Percentiles rank a stretch among this genome's conserved stretches.
Evolutionary conservation across 176 grass and related monocot genomes (phyloP).

Genomic region (Zoysia pacifica): DNA sequence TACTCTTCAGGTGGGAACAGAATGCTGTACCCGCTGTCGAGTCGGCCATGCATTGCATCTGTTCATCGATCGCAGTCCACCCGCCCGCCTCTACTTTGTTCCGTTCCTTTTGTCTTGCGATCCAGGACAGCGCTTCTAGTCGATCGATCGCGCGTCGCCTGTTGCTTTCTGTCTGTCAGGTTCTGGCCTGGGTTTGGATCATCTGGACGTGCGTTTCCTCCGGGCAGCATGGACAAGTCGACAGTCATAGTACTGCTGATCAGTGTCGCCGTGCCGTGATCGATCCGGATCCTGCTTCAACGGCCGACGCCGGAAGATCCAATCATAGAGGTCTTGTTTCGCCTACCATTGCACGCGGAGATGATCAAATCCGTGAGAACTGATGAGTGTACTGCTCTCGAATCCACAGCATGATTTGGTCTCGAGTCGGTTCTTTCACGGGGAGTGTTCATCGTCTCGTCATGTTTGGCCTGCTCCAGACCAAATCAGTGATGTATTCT

Average conservation of each 20-base stretch:
- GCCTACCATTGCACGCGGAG: not conserved
- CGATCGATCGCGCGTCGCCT: not conserved
- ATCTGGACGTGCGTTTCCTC: slow-evolving; percentile 15
- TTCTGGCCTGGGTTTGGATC: slow-evolving; percentile 29
- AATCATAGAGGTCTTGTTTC: not conserved
- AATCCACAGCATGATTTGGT: not conserved
- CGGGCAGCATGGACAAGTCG: not conserved
- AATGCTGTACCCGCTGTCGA: not conserved
- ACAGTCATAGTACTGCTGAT: not conserved
- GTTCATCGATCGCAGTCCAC: slow-evolving; percentile 12
- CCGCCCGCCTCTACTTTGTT: slow-evolving; percentile 33
- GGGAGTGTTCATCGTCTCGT: no score
- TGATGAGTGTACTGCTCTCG: no score
- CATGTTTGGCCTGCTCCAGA: no score
- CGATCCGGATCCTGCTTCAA: not conserved
- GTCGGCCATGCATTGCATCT: slow-evolving; percentile 9
- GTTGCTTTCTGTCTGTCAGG: slow-evolving; percentile 32
- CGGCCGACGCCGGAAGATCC: not conserved
- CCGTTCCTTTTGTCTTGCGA: slow-evolving; percentile 25
- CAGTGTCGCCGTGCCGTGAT: not conserved
- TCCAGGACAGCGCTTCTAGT: not conserved
- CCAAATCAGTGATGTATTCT: no score
- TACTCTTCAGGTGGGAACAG: not conserved
- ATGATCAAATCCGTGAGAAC: no score
- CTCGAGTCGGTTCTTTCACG: not conserved